phyloP scores from a whole-genome alignment of 768 basidiomycete species.

The Tylopilus felleus region DNA sequence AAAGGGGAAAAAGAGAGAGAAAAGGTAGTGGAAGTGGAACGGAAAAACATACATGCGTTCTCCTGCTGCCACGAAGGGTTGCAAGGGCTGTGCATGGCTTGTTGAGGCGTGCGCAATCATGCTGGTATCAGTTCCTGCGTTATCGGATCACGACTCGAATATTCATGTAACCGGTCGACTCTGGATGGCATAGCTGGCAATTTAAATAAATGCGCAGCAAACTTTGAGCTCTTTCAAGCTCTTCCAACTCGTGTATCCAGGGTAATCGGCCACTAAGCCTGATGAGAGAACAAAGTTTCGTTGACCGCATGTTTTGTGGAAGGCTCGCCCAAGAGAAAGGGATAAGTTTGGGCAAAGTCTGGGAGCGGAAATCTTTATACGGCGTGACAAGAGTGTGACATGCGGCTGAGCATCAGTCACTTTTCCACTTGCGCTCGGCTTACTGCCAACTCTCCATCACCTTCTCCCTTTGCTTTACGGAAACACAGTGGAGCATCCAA shows the following conservation, averaged over 20 bases:
- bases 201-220: neutral
- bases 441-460: neutral
- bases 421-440: neutral
- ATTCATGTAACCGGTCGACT: neutral
- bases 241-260: neutral
- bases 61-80: too few relatives aligned
- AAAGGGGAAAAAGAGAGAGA: too few relatives aligned
- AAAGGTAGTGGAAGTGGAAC: too few relatives aligned
- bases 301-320: neutral
- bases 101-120: too few relatives aligned
- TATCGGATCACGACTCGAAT: neutral
- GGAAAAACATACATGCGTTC: too few relatives aligned
- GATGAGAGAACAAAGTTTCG: neutral
- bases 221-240: neutral
- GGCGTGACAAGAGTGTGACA: slow-evolving; percentile 15
- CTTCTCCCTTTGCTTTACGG: slow-evolving; percentile 4
- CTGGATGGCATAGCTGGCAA: neutral
- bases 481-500: slow-evolving; percentile 2
- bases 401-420: neutral
- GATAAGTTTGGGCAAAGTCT: too few relatives aligned
- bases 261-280: neutral
- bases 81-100: too few relatives aligned
- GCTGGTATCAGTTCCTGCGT: neutral
- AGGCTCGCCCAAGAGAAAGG: too few relatives aligned
- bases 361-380: too few relatives aligned